Conservation (phyloP, 2,329 filamentous ascomycete species). For the Endocalyx cinctus region DNA sequence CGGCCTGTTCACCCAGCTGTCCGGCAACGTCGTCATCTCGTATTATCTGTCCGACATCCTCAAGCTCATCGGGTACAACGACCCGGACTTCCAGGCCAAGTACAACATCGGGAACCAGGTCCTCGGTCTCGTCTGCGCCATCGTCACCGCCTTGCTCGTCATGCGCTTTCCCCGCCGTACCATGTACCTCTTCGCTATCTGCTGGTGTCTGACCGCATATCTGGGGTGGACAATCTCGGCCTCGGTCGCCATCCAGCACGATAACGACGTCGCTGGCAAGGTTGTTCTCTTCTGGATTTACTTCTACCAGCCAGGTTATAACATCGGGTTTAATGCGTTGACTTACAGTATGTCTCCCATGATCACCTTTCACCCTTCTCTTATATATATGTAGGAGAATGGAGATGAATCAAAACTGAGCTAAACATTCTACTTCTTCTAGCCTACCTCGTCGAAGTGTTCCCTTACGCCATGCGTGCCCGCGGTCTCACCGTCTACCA, state of each 20-base stretch:
- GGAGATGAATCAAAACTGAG: no score
- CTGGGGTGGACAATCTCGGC: conserved; percentile 51
- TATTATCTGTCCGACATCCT: conserved; percentile 44
- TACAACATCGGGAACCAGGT: conserved; percentile 44
- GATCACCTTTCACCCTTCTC: neutral
- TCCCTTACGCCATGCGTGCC: conserved; percentile 49
- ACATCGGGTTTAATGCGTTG: conserved; percentile 57
- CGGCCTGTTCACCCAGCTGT: conserved; percentile 51
- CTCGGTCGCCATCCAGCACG: conserved; percentile 22
- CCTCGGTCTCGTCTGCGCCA: conserved; percentile 42
- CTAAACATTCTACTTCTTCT: neutral
- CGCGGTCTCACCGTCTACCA: conserved; percentile 43
- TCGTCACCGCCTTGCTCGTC: conserved; percentile 37
- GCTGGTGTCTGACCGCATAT: conserved; percentile 47
- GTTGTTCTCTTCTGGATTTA: conserved; percentile 52
- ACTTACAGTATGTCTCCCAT: conserved; percentile 45
- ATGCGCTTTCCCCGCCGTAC: conserved; percentile 40
- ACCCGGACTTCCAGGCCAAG: conserved; percentile 34
- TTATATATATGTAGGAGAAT: no score
- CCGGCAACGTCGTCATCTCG: conserved; percentile 45
- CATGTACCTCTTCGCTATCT: conserved; percentile 50
- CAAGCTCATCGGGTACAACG: conserved; percentile 39
- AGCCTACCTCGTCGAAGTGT: conserved; percentile 48
- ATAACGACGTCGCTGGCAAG: conserved; percentile 27
- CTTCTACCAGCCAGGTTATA: conserved; percentile 50